Percentiles rank a stretch among this genome's conserved stretches.
These are phyloP conservation scores for Omphalea diandra DNA, from an alignment of 441 rosid species.

Conservation along the genomic window DNA sequence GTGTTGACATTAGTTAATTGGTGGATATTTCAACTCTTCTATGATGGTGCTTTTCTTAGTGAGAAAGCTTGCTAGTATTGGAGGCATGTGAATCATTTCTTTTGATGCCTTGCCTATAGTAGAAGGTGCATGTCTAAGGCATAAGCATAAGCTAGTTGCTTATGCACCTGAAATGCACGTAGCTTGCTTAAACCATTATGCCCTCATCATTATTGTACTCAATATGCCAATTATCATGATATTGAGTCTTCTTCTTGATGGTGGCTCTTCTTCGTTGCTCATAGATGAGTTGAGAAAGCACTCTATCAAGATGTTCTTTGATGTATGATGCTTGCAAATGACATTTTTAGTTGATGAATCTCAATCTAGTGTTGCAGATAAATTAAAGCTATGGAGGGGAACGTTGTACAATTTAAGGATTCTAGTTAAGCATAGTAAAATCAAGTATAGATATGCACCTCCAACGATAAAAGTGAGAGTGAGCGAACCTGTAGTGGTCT, in stretches of 20 bases:
- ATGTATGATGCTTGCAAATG: neutral
- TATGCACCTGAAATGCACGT: neutral
- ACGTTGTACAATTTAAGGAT: neutral
- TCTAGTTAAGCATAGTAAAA: neutral
- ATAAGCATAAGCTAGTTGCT: neutral
- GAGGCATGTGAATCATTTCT: neutral
- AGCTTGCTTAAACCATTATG: neutral
- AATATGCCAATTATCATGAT: neutral
- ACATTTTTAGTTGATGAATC: too few relatives aligned
- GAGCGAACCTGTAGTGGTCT: neutral
- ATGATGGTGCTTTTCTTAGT: neutral
- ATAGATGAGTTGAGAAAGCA: neutral
- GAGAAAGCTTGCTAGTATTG: too few relatives aligned
- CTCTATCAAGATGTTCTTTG: neutral
- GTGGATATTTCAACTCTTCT: neutral
- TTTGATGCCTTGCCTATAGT: neutral
- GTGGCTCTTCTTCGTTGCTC: neutral
- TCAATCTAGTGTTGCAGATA: neutral
- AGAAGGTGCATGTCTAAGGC: neutral
- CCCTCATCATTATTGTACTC: neutral
- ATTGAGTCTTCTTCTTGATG: too few relatives aligned
- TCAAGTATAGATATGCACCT: neutral
- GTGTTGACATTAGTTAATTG: neutral
- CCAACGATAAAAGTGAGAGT: neutral
- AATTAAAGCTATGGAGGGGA: neutral